phyloP scores from a whole-genome alignment of 1,284 basidiomycete species.

The Puccinia novopanici region DNA sequence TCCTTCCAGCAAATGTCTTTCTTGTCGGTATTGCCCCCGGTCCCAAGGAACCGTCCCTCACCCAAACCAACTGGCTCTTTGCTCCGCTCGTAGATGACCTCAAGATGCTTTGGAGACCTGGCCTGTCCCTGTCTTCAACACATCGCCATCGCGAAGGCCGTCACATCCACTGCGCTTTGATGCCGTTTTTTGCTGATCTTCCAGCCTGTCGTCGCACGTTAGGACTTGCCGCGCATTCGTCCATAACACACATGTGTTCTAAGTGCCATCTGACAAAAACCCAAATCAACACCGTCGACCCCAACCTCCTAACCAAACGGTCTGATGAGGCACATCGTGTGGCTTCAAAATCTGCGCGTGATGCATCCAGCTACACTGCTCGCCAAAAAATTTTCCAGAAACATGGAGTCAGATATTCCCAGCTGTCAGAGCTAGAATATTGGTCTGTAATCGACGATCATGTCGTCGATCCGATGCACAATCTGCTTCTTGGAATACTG shows the following conservation, averaged over 20 bases:
- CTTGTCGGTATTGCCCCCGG: slow-evolving; percentile 28
- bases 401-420: slow-evolving; percentile 16
- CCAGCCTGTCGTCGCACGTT: slow-evolving; percentile 43
- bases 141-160: not conserved
- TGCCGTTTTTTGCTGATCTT: slow-evolving; percentile 51
- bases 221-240: slow-evolving; percentile 24
- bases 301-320: not conserved
- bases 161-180: slow-evolving; percentile 28
- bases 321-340: not conserved
- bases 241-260: slow-evolving; percentile 31
- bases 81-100: slow-evolving; percentile 14
- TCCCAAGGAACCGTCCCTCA: slow-evolving; percentile 25
- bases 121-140: slow-evolving; percentile 52
- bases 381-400: not conserved
- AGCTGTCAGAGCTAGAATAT: slow-evolving; percentile 20
- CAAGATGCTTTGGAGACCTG: slow-evolving; percentile 55
- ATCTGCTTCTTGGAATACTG: slow-evolving; percentile 21
- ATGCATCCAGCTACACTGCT: not conserved
- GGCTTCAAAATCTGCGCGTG: not conserved
- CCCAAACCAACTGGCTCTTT: slow-evolving; percentile 32
- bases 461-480: slow-evolving; percentile 37
- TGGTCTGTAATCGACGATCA: slow-evolving; percentile 25
- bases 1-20: slow-evolving; percentile 9
- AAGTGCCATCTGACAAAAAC: slow-evolving; percentile 28
- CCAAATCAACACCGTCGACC: slow-evolving; percentile 6